A percentile compares a stretch with the other conserved stretches of the same genome.
These are phyloP conservation scores for Globisporangium echinulatum DNA, from an alignment of 352 stramenopile genomes.

Conservation along the genomic window DNA sequence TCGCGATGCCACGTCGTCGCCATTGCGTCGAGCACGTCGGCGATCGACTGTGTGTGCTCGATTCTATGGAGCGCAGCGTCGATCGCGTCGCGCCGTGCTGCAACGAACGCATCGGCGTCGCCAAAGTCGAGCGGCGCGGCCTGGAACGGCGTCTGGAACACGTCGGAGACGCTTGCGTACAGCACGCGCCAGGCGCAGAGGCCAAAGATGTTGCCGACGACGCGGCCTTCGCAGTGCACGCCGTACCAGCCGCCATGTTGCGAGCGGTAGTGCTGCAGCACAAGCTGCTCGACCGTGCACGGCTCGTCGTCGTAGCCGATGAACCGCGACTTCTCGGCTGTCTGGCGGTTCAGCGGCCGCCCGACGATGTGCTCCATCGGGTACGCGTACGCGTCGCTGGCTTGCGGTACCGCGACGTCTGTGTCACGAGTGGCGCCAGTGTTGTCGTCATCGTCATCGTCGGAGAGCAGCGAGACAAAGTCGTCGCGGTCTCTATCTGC, in stretches of 20 bases:
- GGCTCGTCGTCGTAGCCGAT: slow-evolving; percentile 84
- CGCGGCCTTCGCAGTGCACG: slow-evolving; percentile 74
- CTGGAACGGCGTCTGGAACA: slow-evolving; percentile 87
- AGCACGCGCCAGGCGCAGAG: slow-evolving; percentile 88
- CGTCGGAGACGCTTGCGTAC: slow-evolving; percentile 67
- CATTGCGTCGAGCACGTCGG: slow-evolving; percentile 37
- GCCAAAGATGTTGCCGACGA: slow-evolving; percentile 72
- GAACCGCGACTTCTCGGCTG: slow-evolving; percentile 77
- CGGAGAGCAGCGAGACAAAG: slow-evolving; percentile 14
- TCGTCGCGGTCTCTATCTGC: background rate
- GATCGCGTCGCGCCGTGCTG: slow-evolving; percentile 31
- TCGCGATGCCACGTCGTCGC: slow-evolving; percentile 28
- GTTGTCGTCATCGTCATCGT: slow-evolving; percentile 7
- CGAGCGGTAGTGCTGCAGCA: slow-evolving; percentile 67
- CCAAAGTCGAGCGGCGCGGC: slow-evolving; percentile 65
- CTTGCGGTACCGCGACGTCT: background rate
- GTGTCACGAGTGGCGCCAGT: background rate
- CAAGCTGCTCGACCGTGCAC: slow-evolving; percentile 81
- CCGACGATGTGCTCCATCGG: slow-evolving; percentile 47
- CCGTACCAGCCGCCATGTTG: slow-evolving; percentile 70
- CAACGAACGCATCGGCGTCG: slow-evolving; percentile 47
- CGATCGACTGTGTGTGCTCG: slow-evolving; percentile 26
- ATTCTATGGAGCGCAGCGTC: slow-evolving; percentile 39
- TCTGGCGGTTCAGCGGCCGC: slow-evolving; percentile 67
- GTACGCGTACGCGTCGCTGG: slow-evolving; percentile 30